phyloP scores from a whole-genome alignment of 1,284 basidiomycete species.

The Cutaneotrichosporon dermatis region DNA sequence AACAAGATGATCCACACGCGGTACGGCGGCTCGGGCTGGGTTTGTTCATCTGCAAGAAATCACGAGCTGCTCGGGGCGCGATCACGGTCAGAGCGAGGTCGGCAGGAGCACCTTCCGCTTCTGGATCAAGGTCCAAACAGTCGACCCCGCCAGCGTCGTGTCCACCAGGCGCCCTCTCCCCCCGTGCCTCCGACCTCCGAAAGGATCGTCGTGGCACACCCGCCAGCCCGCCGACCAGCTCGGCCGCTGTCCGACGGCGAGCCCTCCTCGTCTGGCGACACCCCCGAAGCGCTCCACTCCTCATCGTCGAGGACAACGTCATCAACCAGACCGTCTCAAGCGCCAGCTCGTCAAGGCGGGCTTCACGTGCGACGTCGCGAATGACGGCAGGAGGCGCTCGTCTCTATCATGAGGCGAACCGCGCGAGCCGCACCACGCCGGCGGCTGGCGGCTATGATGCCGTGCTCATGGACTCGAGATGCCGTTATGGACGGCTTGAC shows the following conservation, averaged over 20 bases:
- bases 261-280: background rate
- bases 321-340: conserved; percentile 47
- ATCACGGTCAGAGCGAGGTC: conserved; percentile 30
- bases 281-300: conserved; percentile 8
- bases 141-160: background rate
- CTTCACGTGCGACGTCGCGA: conserved; percentile 33
- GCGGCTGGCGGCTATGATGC: conserved; percentile 14
- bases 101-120: conserved; percentile 49
- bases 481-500: conserved; percentile 48
- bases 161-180: background rate
- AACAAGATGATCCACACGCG: conserved; percentile 30
- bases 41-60: conserved; percentile 33
- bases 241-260: background rate
- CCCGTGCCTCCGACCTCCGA: too few species aligned
- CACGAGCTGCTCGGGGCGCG: conserved; percentile 32
- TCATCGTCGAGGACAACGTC: conserved; percentile 42
- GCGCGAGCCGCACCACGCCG: background rate
- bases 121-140: conserved; percentile 22
- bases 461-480: conserved; percentile 33
- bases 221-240: background rate
- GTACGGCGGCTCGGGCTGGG: conserved; percentile 38
- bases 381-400: conserved; percentile 45
- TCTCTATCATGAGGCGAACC: conserved; percentile 17
- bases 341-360: conserved; percentile 42
- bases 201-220: too few species aligned